Conservation (phyloP, 768 basidiomycete species). For the Leccinum fibrillosum region DNA sequence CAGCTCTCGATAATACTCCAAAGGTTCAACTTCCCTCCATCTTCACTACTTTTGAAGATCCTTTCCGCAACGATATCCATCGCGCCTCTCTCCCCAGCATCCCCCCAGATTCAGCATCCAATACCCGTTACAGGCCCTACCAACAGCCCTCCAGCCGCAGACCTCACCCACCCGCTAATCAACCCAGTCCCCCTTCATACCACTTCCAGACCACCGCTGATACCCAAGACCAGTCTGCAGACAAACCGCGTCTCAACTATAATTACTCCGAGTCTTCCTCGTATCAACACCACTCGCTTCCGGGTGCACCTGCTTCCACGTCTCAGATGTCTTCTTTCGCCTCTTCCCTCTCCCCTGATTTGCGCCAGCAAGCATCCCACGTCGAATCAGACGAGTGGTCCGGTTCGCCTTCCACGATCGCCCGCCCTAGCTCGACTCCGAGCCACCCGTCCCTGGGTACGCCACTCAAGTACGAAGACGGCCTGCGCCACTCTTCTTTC, state of each 20-base stretch:
- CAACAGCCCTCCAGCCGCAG: slow-evolving; percentile 48
- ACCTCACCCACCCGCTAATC: slow-evolving; percentile 43
- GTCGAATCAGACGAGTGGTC: slow-evolving; percentile 57
- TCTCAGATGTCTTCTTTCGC: slow-evolving; percentile 49
- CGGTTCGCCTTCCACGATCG: slow-evolving; percentile 51
- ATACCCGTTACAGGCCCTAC: slow-evolving; percentile 53
- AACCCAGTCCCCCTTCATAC: slow-evolving; percentile 21
- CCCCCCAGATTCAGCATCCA: slow-evolving; percentile 41
- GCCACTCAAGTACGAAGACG: slow-evolving; percentile 68
- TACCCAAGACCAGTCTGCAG: slow-evolving; percentile 38
- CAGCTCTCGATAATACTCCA: slow-evolving; percentile 36
- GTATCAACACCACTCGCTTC: slow-evolving; percentile 47
- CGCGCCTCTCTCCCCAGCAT: slow-evolving; percentile 65
- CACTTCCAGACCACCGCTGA: slow-evolving; percentile 12
- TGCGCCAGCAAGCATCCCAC: slow-evolving; percentile 40
- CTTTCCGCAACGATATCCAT: slow-evolving; percentile 50
- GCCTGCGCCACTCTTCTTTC: slow-evolving; percentile 65
- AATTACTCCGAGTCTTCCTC: slow-evolving; percentile 44
- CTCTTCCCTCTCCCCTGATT: slow-evolving; percentile 46
- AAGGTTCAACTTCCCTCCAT: slow-evolving; percentile 75
- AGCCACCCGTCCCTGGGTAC: slow-evolving; percentile 49
- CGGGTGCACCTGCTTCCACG: slow-evolving; percentile 51
- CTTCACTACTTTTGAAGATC: slow-evolving; percentile 66
- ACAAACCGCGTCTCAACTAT: slow-evolving; percentile 38
- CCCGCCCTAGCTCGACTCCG: slow-evolving; percentile 67